A percentile compares a stretch with the other conserved stretches of the same genome.
Conservation (phyloP, 441 rosid species). For the Sinapis alba region DNA sequence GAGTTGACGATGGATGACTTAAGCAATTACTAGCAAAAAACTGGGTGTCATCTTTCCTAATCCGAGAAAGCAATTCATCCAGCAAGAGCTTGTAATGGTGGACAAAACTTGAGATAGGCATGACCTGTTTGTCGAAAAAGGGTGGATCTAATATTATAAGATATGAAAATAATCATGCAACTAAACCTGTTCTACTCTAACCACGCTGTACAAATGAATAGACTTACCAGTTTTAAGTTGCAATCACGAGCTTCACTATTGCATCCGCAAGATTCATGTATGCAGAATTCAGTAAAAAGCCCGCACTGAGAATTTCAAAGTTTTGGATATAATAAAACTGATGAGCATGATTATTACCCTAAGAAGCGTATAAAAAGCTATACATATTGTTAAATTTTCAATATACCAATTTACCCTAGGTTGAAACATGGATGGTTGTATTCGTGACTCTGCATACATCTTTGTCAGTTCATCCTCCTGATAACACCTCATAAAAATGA, state of each 20-base stretch:
- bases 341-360: constrained; percentile 13
- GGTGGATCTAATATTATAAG: constrained; percentile 2
- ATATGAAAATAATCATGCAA: neutral
- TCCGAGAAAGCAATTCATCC: constrained; percentile 42
- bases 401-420: constrained; percentile 71
- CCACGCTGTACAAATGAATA: constrained; percentile 13
- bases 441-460: constrained; percentile 57
- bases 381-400: constrained; percentile 29
- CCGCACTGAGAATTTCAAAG: constrained; percentile 57
- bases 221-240: constrained; percentile 65
- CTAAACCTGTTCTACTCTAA: neutral
- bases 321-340: neutral
- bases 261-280: constrained; percentile 64
- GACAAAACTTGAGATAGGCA: constrained; percentile 69
- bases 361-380: constrained; percentile 23
- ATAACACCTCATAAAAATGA: constrained; percentile 49
- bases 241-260: constrained; percentile 49
- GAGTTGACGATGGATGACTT: constrained; percentile 37
- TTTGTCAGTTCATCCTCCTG: constrained; percentile 84
- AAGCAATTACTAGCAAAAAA: constrained; percentile 21
- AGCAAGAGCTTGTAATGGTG: constrained; percentile 56
- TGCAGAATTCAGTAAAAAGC: constrained; percentile 63
- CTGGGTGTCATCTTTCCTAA: constrained; percentile 30
- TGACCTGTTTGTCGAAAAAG: constrained; percentile 55
- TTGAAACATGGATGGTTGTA: constrained; percentile 58